These are phyloP conservation scores for Saturnispora kantuleensis DNA, from an alignment of 805 yeast species.

Conservation along the genomic window DNA sequence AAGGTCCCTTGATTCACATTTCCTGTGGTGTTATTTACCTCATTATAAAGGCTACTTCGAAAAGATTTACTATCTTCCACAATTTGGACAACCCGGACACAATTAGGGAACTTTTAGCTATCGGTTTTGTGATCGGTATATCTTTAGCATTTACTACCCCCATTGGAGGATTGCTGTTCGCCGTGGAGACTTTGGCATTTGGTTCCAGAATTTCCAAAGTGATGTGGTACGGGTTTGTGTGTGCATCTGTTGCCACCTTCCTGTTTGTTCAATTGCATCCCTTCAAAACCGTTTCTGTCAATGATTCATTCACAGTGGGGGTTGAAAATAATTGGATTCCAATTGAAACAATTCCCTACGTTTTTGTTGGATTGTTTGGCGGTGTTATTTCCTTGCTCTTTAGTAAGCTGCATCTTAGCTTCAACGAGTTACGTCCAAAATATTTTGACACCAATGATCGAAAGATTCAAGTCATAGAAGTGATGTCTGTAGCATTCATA, in stretches of 20 bases:
- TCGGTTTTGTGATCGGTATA: slow-evolving; percentile 77
- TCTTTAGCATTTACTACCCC: slow-evolving; percentile 83
- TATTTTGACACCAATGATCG: slow-evolving; percentile 20
- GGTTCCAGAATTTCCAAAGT: slow-evolving; percentile 53
- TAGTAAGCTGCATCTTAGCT: slow-evolving; percentile 36
- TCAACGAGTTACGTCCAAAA: slow-evolving; percentile 28
- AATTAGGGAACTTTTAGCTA: slow-evolving; percentile 56
- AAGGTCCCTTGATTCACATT: slow-evolving; percentile 79
- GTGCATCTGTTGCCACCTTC: slow-evolving; percentile 65
- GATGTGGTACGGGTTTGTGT: slow-evolving; percentile 78
- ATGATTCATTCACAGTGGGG: slow-evolving; percentile 47
- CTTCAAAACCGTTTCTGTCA: slow-evolving; percentile 32
- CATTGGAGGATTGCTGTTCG: slow-evolving; percentile 77
- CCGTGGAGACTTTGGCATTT: slow-evolving; percentile 57
- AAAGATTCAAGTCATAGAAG: slow-evolving; percentile 39
- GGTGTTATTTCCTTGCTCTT: slow-evolving; percentile 55
- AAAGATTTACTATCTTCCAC: slow-evolving; percentile 9
- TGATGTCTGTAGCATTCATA: slow-evolving; percentile 29
- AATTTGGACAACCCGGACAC: slow-evolving; percentile 40
- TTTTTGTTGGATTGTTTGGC: slow-evolving; percentile 60
- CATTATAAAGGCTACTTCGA: slow-evolving; percentile 25
- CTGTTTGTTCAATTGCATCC: slow-evolving; percentile 44
- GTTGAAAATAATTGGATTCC: slow-evolving; percentile 65
- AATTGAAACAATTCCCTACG: slow-evolving; percentile 62
- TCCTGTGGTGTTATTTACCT: slow-evolving; percentile 48